Conservation (phyloP, 768 basidiomycete species). For the Amanita rimosa region DNA sequence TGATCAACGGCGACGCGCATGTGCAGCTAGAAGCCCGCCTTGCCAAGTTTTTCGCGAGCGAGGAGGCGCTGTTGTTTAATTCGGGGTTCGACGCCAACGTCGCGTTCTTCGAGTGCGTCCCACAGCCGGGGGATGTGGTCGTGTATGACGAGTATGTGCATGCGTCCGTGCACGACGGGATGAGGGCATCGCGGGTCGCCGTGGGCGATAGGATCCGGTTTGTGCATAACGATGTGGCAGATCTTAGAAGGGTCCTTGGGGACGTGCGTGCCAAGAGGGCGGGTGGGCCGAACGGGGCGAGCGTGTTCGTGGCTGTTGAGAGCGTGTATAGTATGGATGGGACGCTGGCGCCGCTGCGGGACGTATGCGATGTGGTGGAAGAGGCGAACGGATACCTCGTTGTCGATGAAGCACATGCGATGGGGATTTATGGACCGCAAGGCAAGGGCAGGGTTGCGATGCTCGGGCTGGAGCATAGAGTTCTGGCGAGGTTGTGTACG, state of each 20-base stretch:
- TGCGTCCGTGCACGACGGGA: slow-evolving; percentile 85
- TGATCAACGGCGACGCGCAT: slow-evolving; percentile 70
- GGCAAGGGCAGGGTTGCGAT: slow-evolving; percentile 67
- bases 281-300: slow-evolving; percentile 18
- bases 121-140: slow-evolving; percentile 66
- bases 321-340: slow-evolving; percentile 96
- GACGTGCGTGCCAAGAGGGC: slow-evolving; percentile 25
- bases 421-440: slow-evolving; percentile 74
- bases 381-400: slow-evolving; percentile 56
- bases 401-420: slow-evolving; percentile 92
- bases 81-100: slow-evolving; percentile 92
- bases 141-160: slow-evolving; percentile 85
- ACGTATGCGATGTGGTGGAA: slow-evolving; percentile 55
- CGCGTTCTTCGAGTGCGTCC: slow-evolving; percentile 73
- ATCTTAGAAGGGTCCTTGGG: slow-evolving; percentile 33
- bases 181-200: slow-evolving; percentile 49
- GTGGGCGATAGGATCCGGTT: slow-evolving; percentile 35
- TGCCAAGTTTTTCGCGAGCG: slow-evolving; percentile 45
- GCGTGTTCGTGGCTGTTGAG: slow-evolving; percentile 78
- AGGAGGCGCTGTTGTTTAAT: slow-evolving; percentile 74
- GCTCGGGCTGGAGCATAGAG: slow-evolving; percentile 58
- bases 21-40: slow-evolving; percentile 61
- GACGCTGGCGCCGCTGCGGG: slow-evolving; percentile 65
- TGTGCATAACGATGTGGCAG: slow-evolving; percentile 56
- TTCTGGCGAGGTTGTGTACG: slow-evolving; percentile 75